Evolutionary conservation across 257 asterid genomes (phyloP), one percentile per base, ranked within the genome.

Genomic region (Rhazya stricta): DNA sequence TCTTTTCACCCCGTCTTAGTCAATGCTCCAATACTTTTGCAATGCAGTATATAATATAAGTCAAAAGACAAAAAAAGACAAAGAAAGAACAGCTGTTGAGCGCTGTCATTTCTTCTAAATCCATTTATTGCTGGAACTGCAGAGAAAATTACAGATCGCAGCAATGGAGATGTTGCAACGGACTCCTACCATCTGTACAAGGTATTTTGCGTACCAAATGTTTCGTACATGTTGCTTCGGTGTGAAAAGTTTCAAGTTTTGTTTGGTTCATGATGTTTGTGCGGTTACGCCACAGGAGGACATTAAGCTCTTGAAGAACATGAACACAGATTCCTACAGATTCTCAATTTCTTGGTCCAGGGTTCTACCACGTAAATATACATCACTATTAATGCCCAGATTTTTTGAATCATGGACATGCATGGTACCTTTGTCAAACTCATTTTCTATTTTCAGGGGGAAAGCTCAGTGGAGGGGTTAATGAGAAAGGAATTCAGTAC

Each of bases 301-400:
- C 10, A 11, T 68, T 43, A 2, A 23, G 50, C 21, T 68, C 21
- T 2, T 68, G 23, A 68, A 68, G 53, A 4, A n/a, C 0, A 10
- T 42, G 36, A 42, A 42, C 36, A 15, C 43, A 15, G 72, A 68
- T 8, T 18, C 72, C 2, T 68, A 23, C 13, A 37, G 72, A 12
- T 68, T 68, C 54, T 68, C 72, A 3, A 68, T 68, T 68, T 23
- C 57, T 10, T 69, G 73, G 73, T 9, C 73, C 13, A n/a, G 73
- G 25, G 6, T 69, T 0, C 7, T 69, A 29, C 73, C 73, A 6
- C 2, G 73, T 69, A 42, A 18, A 54, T 23, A 41, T 39, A 21
- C 6, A 25, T 23, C 12, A 2, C 16, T 6, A 13, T 61, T 61
- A 11, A 30, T 61, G 16, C 16, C n/a, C 0, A 34, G 3, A n/a